Evolutionary conservation across 1,284 basidiomycete genomes (phyloP).

Genomic region (Moniliella sp.): DNA sequence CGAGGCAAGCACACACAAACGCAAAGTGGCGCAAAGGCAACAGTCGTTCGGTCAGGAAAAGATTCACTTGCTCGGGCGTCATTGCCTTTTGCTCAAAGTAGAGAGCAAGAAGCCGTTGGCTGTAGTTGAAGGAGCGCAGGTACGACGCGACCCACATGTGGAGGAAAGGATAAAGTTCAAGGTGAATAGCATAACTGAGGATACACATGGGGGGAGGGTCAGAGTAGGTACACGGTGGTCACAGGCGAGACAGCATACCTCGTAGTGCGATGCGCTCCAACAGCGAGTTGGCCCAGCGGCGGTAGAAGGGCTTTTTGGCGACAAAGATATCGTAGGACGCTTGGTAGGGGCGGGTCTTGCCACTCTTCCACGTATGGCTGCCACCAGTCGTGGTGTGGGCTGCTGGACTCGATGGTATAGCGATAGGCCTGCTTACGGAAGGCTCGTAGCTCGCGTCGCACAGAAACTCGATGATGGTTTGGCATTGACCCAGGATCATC

Average conservation of each 20-base stretch:
- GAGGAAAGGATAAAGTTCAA: constrained; percentile 21
- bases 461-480: constrained; percentile 25
- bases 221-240: not conserved
- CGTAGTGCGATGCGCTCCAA: constrained; percentile 14
- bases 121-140: constrained; percentile 14
- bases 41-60: constrained; percentile 27
- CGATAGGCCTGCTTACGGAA: constrained; percentile 20
- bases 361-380: constrained; percentile 28
- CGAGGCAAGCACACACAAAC: constrained; percentile 17
- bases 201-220: no score
- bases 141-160: no score
- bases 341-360: constrained; percentile 15
- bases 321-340: no score
- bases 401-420: constrained; percentile 18
- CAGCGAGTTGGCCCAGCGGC: constrained; percentile 13
- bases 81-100: constrained; percentile 27
- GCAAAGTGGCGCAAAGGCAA: constrained; percentile 22
- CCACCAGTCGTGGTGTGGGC: constrained; percentile 27
- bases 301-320: constrained; percentile 17
- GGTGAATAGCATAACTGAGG: constrained; percentile 5
- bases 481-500: constrained; percentile 23
- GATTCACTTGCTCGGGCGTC: constrained; percentile 18
- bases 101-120: constrained; percentile 8
- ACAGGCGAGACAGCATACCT: constrained; percentile 5
- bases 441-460: constrained; percentile 11